These are phyloP conservation scores for Amaranthus hypochondriacus DNA, from an alignment of 148 eudicot species.

Conservation along the genomic window DNA sequence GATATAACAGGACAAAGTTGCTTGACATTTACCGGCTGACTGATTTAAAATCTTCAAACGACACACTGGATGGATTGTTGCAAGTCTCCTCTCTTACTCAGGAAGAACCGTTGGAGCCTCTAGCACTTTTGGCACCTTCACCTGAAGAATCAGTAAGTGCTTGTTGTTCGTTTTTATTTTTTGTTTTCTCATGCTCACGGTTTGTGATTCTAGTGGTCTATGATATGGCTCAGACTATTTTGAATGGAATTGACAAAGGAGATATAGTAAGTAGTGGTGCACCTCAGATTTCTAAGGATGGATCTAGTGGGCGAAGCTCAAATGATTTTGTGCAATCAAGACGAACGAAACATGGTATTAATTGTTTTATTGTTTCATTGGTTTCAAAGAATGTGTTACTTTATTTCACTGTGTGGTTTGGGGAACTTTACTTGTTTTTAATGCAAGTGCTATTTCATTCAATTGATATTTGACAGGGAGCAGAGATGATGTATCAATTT, in stretches of 20 bases:
- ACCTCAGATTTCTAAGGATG: slow-evolving; percentile 76
- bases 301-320: slow-evolving; percentile 54
- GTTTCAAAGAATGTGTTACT: neutral
- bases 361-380: neutral
- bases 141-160: slow-evolving; percentile 68
- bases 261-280: slow-evolving; percentile 84
- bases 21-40: slow-evolving; percentile 65
- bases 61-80: slow-evolving; percentile 43
- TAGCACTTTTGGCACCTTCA: slow-evolving; percentile 66
- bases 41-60: slow-evolving; percentile 39
- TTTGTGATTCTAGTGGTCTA: neutral
- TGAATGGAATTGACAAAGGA: slow-evolving; percentile 88
- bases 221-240: slow-evolving; percentile 42
- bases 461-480: slow-evolving; percentile 36
- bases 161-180: no score
- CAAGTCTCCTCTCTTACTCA: slow-evolving; percentile 74
- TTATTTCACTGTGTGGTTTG: neutral
- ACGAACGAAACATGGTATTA: slow-evolving; percentile 59
- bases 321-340: slow-evolving; percentile 56
- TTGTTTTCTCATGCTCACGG: slow-evolving; percentile 16
- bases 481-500: slow-evolving; percentile 56
- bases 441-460: neutral
- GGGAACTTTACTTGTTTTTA: slow-evolving; percentile 7
- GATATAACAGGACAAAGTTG: slow-evolving; percentile 68
- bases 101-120: slow-evolving; percentile 70